Percentiles rank a stretch among this genome's conserved stretches.
These are phyloP conservation scores for Trematosphaeria pertusa DNA, from an alignment of 2,329 filamentous ascomycete species.

Conservation along the genomic window DNA sequence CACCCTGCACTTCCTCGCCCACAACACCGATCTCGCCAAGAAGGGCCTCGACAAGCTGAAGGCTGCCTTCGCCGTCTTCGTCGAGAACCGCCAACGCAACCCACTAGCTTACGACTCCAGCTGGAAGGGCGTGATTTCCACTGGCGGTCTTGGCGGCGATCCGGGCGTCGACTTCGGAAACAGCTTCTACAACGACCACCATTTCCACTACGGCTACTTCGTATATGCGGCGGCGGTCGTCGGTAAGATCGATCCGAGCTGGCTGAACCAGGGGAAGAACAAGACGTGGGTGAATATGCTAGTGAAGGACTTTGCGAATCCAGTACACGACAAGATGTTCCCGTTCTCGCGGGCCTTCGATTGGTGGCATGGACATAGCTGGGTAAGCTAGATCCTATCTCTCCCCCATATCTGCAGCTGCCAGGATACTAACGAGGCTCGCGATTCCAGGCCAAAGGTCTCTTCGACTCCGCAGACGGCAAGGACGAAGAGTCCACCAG, in stretches of 20 bases:
- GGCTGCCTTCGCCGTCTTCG: conserved; percentile 58
- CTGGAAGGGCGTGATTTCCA: conserved; percentile 85
- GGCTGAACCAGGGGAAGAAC: conserved; percentile 70
- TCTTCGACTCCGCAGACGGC: conserved; percentile 74
- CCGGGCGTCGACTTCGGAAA: conserved; percentile 81
- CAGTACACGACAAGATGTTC: conserved; percentile 72
- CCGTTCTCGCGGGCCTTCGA: conserved; percentile 86
- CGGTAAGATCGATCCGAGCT: conserved; percentile 75
- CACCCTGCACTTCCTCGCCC: conserved; percentile 61
- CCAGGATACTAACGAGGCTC: neutral
- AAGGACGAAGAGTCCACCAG: conserved; percentile 89
- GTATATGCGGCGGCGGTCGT: conserved; percentile 86
- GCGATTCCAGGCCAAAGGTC: conserved; percentile 69
- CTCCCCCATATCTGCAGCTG: neutral
- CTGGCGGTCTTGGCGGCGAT: conserved; percentile 61
- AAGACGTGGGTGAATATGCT: conserved; percentile 82
- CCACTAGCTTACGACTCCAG: conserved; percentile 61
- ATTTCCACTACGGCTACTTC: conserved; percentile 80
- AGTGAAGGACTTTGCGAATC: conserved; percentile 83
- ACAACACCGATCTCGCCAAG: conserved; percentile 59
- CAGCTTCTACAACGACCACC: conserved; percentile 76
- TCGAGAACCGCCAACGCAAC: conserved; percentile 49
- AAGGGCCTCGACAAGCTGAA: conserved; percentile 56
- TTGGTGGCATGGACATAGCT: conserved; percentile 94
- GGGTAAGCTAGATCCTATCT: conserved; percentile 67